These are phyloP conservation scores for Macaranga tanarius DNA, from an alignment of 441 rosid genomes.

Conservation along the genomic window DNA sequence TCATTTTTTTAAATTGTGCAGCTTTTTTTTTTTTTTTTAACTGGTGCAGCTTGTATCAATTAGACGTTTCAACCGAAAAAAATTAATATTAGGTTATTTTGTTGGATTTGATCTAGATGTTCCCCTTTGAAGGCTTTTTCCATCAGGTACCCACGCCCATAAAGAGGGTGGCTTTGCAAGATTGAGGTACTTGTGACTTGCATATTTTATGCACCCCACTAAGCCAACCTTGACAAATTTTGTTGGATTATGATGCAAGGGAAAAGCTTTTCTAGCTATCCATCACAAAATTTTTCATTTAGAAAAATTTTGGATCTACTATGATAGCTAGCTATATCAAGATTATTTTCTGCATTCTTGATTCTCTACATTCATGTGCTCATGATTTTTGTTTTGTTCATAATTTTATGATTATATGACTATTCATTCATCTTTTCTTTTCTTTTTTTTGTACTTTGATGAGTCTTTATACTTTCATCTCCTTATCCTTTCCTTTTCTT, in stretches of 20 bases:
- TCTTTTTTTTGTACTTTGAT: too few species aligned
- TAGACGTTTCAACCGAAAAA: too few species aligned
- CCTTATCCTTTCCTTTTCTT: too few species aligned
- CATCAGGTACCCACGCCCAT: constrained; percentile 1
- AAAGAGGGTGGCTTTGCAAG: not conserved
- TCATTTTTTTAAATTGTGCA: too few species aligned
- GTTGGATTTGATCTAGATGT: not conserved
- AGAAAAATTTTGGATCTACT: not conserved
- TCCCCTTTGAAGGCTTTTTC: not conserved
- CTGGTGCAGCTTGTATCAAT: too few species aligned
- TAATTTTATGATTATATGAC: too few species aligned
- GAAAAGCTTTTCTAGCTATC: not conserved
- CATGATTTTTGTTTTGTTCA: not conserved
- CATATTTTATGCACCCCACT: constrained; percentile 40
- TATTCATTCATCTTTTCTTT: not conserved
- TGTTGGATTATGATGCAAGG: constrained; percentile 24
- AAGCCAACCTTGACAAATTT: constrained; percentile 29
- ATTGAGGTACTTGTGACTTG: constrained; percentile 24
- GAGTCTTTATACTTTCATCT: too few species aligned
- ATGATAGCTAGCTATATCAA: not conserved
- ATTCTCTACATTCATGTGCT: not conserved
- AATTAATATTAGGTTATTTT: not conserved
- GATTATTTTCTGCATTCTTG: too few species aligned
- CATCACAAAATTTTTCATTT: not conserved
- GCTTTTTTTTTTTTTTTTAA: too few species aligned